These are phyloP conservation scores for Setaria italica DNA, from an alignment of 202 grass and related monocot genomes.

Conservation along the genomic window DNA sequence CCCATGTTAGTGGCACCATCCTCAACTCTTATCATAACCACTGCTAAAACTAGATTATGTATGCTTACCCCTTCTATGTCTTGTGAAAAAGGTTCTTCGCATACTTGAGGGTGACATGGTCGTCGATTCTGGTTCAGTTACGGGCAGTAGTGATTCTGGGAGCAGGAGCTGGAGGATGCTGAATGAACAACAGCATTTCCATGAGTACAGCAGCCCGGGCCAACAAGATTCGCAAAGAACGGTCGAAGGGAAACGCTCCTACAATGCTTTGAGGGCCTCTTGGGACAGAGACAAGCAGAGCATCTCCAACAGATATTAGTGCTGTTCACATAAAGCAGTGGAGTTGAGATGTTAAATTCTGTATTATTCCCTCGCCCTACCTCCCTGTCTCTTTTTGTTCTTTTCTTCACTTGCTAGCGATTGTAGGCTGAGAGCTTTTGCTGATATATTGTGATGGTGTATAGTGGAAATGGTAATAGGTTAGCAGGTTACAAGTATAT, in stretches of 20 bases:
- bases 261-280: slow-evolving; percentile 62
- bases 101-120: slow-evolving; percentile 96
- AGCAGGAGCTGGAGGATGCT: slow-evolving; percentile 76
- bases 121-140: slow-evolving; percentile 68
- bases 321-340: background rate
- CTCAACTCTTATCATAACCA: background rate
- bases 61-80: background rate
- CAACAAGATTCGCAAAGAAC: slow-evolving; percentile 53
- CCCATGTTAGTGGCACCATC: slow-evolving; percentile 66
- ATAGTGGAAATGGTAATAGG: slow-evolving; percentile 68
- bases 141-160: slow-evolving; percentile 62
- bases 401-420: slow-evolving; percentile 18
- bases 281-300: slow-evolving; percentile 79
- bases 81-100: slow-evolving; percentile 73
- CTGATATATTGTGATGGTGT: slow-evolving; percentile 47
- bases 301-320: slow-evolving; percentile 58
- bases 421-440: slow-evolving; percentile 50
- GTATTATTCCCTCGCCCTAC: slow-evolving; percentile 50
- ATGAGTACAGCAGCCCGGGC: slow-evolving; percentile 50
- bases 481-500: slow-evolving; percentile 69
- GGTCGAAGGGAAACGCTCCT: slow-evolving; percentile 58
- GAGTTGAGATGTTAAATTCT: slow-evolving; percentile 39
- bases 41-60: slow-evolving; percentile 17
- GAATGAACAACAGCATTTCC: slow-evolving; percentile 58
- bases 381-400: background rate